These are phyloP conservation scores for Trichoderma polysporum DNA, from an alignment of 2,329 filamentous ascomycete species.

Conservation along the genomic window DNA sequence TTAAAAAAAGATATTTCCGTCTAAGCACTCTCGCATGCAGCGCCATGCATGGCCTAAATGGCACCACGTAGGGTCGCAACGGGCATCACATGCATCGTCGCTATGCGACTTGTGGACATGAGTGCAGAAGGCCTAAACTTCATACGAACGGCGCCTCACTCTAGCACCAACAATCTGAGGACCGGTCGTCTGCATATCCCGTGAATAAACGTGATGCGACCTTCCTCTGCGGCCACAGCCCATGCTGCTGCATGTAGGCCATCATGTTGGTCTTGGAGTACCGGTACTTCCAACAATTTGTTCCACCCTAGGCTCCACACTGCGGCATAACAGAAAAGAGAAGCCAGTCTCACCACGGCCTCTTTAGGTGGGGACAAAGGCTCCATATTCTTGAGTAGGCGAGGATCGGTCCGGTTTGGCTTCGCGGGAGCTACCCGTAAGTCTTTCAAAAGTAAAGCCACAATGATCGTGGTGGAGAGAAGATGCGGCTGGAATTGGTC, in stretches of 20 bases:
- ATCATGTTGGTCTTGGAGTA: conserved; percentile 19
- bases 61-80: conserved; percentile 16
- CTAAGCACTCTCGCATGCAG: conserved; percentile 5
- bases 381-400: conserved; percentile 4
- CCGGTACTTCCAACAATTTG: conserved; percentile 7
- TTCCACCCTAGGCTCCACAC: conserved; percentile 15
- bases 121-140: not conserved
- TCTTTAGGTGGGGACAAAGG: not conserved
- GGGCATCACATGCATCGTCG: conserved; percentile 21
- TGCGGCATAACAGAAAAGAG: not conserved
- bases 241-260: not conserved
- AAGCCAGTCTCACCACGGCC: not conserved
- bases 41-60: conserved; percentile 16
- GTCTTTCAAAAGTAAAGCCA: not conserved
- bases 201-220: conserved; percentile 20
- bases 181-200: conserved; percentile 14
- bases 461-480: not conserved
- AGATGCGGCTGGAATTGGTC: not conserved
- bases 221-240: conserved; percentile 3
- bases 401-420: conserved; percentile 13
- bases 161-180: conserved; percentile 1
- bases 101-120: conserved; percentile 1
- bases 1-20: not conserved
- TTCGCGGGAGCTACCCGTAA: conserved; percentile 10
- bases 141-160: not conserved